A percentile compares a stretch with the other conserved stretches of the same genome.
Evolutionary conservation across 306 rosid species (phyloP).

Genomic region (Parietaria judaica): DNA sequence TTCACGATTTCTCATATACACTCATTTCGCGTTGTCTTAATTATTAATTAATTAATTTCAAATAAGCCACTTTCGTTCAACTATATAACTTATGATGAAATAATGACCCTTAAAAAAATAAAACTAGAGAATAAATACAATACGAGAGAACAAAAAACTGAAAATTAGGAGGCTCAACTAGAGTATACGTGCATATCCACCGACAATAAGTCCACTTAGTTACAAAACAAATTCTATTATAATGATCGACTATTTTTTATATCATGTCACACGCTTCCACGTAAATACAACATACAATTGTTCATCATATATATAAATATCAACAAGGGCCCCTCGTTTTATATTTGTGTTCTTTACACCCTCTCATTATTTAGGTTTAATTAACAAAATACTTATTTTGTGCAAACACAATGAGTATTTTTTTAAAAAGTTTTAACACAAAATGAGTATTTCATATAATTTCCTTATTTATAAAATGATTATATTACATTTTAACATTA

Average conservation of each 20-base stretch:
- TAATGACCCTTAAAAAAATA: background rate
- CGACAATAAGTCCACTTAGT: constrained; percentile 2
- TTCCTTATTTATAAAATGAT: no score
- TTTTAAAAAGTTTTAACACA: background rate
- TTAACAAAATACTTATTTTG: no score
- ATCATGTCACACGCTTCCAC: background rate
- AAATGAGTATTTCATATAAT: no score
- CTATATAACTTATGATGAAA: background rate
- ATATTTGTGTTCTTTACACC: no score
- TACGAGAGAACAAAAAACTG: background rate
- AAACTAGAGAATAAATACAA: background rate
- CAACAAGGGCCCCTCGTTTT: no score
- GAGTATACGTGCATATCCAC: background rate
- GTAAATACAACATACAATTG: background rate
- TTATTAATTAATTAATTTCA: background rate
- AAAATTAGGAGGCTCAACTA: background rate
- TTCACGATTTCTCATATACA: background rate
- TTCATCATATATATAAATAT: background rate
- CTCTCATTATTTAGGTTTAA: no score
- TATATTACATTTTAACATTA: no score
- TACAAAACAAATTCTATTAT: background rate
- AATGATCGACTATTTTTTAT: background rate
- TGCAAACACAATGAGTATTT: no score
- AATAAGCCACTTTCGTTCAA: constrained; percentile 4
- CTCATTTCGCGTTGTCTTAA: background rate